These are phyloP conservation scores for Plasmodiophora brassicae DNA, from an alignment of 208 protist genomes.

Conservation along the genomic window DNA sequence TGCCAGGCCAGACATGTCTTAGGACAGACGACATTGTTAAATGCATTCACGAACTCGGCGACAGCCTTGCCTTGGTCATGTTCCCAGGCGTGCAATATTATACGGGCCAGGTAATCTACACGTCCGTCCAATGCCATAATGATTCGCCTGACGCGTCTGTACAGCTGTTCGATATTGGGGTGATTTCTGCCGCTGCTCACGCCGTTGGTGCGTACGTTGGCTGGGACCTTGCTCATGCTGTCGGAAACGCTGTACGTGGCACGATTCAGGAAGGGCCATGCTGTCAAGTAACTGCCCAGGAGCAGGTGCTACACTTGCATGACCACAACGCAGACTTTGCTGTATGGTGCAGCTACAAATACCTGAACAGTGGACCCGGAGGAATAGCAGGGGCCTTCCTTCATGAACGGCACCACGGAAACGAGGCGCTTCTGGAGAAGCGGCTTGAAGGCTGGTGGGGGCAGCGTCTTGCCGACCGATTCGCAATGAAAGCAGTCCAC, in stretches of 20 bases:
- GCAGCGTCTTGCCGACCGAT: neutral
- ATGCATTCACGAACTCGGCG: neutral
- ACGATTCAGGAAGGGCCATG: neutral
- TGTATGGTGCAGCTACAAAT: conserved; percentile 14
- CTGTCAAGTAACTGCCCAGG: neutral
- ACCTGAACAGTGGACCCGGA: conserved; percentile 3
- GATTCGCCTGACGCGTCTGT: neutral
- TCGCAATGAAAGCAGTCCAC: neutral
- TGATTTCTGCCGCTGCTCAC: neutral
- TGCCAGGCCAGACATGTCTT: neutral
- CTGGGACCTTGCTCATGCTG: neutral
- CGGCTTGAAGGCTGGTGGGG: neutral
- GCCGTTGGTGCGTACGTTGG: neutral
- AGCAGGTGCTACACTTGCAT: neutral
- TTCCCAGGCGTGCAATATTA: conserved; percentile 10
- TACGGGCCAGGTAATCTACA: neutral
- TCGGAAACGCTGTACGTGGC: neutral
- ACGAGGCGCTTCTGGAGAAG: neutral
- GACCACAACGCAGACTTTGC: neutral
- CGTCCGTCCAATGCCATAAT: neutral
- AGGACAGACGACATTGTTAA: neutral
- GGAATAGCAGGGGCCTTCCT: neutral
- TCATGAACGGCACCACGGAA: neutral
- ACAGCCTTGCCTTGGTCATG: neutral
- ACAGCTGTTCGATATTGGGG: conserved; percentile 8